Evolutionary conservation across 2,329 filamentous ascomycete species (phyloP).

Genomic region (Simplicillium aogashimaense): DNA sequence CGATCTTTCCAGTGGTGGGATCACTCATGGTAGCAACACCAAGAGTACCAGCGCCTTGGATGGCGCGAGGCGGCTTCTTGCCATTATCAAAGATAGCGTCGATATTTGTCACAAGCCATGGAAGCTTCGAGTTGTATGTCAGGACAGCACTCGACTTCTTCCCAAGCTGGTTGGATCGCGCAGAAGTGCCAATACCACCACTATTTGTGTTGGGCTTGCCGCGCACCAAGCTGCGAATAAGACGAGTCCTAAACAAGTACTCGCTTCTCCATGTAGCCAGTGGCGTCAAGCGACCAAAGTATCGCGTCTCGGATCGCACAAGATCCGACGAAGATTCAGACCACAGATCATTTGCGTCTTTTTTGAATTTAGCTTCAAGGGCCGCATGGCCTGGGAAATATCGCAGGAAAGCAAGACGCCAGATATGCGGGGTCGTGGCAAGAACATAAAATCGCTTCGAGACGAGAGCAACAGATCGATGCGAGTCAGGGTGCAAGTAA

Average conservation of each 20-base stretch:
- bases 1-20: constrained; percentile 63
- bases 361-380: constrained; percentile 18
- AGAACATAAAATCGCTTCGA: constrained; percentile 79
- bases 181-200: constrained; percentile 39
- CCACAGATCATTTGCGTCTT: constrained; percentile 26
- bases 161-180: constrained; percentile 38
- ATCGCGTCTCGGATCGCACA: constrained; percentile 62
- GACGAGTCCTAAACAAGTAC: constrained; percentile 78
- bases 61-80: constrained; percentile 67
- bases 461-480: constrained; percentile 74
- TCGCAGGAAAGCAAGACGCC: constrained; percentile 85
- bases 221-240: constrained; percentile 70
- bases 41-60: constrained; percentile 74
- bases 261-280: constrained; percentile 94
- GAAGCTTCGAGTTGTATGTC: constrained; percentile 78
- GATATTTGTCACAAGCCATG: constrained; percentile 68
- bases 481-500: constrained; percentile 75
- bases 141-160: constrained; percentile 65
- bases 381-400: constrained; percentile 69
- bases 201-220: constrained; percentile 63
- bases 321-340: constrained; percentile 38
- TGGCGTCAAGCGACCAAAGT: constrained; percentile 72
- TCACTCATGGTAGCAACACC: constrained; percentile 76
- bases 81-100: constrained; percentile 66
- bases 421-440: constrained; percentile 85